Base-by-base conservation (phyloP, 352 stramenopile species). In the Phytophthora ramorum region DNA sequence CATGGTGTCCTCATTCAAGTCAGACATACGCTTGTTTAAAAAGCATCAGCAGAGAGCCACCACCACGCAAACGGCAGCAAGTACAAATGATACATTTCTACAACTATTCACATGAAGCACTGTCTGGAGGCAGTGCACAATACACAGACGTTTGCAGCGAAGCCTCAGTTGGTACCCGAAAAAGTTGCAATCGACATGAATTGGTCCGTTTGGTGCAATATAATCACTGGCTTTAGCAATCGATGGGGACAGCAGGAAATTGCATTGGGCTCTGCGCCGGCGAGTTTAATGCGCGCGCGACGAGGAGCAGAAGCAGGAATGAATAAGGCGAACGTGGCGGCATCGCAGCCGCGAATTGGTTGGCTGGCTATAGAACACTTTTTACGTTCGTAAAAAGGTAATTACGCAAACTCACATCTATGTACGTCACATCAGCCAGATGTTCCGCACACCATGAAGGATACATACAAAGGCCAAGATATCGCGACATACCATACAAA, bases 151-250 rank as follows among this genome's bases (percentile, higher is more conserved):
- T 61, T 54, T 51, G 41, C 8, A 35, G 34, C 44, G 69, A 93
- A 90, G 84, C 83, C 85, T 93, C 83, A 90, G 85, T 45, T 91
- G 85, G 85, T 93, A 93, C 85, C 85, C 85, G 85, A 93, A 93
- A 93, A 89, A 85, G 71, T 90, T 91, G 85, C 81, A 92, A 93
- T 93, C 85, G 85, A 88, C 85, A 89, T 93, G 83, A 91, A 92
- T 92, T 93, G 83, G 83, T 93, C 83, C 85, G 85, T 90, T 87
- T 58, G 67, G 81, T 71, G 85, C 81, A 84, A 66, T 40, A 86
- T 90, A 81, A 69, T 93, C 85, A 93, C 61, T 75, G 85, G 82
- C 80, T 86, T 82, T 63, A 53, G 53, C 52, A 37, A 37, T 70
- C 34, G 16, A 60, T 24, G 20, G 30, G 19, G 51, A 17, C 43